These are phyloP conservation scores for Penicillium paxilli DNA, from an alignment of 495 filamentous ascomycete genomes.

Conservation along the genomic window DNA sequence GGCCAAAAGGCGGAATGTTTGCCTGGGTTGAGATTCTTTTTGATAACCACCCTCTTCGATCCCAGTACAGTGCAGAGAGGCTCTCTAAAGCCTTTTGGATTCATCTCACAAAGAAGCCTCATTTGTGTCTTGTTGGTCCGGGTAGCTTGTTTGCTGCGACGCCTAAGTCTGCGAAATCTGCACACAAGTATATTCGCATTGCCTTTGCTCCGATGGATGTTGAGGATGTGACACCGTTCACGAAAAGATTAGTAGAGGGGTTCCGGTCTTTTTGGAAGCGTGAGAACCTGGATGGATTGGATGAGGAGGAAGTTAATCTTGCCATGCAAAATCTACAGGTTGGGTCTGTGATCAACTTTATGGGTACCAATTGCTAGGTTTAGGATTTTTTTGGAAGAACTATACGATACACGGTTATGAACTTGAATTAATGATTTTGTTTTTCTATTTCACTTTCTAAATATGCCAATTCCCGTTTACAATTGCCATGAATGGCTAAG, in stretches of 20 bases:
- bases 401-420: no score
- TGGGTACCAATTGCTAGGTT: slow-evolving; percentile 27
- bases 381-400: no score
- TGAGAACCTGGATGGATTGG: slow-evolving; percentile 63
- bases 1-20: slow-evolving; percentile 93
- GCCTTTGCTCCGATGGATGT: slow-evolving; percentile 83
- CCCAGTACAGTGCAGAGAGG: slow-evolving; percentile 36
- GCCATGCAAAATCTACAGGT: slow-evolving; percentile 16
- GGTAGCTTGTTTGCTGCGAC: slow-evolving; percentile 73
- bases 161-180: slow-evolving; percentile 44
- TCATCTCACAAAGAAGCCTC: slow-evolving; percentile 66
- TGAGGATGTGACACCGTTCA: slow-evolving; percentile 60
- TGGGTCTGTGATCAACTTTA: slow-evolving; percentile 17
- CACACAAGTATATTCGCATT: slow-evolving; percentile 69
- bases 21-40: slow-evolving; percentile 75
- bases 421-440: no score
- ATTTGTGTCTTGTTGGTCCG: slow-evolving; percentile 63
- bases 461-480: no score
- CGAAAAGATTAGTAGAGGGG: slow-evolving; percentile 63
- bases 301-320: slow-evolving; percentile 42
- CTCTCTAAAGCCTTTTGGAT: slow-evolving; percentile 68
- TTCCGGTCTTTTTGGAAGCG: slow-evolving; percentile 73
- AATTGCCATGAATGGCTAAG: no score
- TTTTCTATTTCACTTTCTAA: no score
- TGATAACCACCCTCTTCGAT: slow-evolving; percentile 67